Conservation (phyloP, 768 basidiomycete species). For the Phaeolepiota aurea region DNA sequence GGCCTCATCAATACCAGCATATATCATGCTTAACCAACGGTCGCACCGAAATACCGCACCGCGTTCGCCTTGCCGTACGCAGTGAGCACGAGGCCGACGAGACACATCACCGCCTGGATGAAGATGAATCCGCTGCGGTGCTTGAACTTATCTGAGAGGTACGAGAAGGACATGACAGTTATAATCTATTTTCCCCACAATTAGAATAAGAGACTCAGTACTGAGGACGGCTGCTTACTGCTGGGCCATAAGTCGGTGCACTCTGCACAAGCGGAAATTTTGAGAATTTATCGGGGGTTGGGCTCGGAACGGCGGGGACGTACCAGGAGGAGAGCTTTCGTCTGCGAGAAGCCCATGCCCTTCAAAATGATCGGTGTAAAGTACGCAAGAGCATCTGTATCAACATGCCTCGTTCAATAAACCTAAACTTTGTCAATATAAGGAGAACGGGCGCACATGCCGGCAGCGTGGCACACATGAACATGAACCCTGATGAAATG, state of each 20-base stretch:
- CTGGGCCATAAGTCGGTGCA: constrained; percentile 36
- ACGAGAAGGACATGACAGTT: constrained; percentile 34
- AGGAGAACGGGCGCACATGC: constrained; percentile 30
- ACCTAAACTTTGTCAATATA: too few relatives aligned
- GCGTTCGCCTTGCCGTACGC: constrained; percentile 25
- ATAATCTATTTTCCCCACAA: too few relatives aligned
- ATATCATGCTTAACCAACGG: too few relatives aligned
- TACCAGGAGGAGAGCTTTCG: constrained; percentile 32
- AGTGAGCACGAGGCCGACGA: constrained; percentile 28
- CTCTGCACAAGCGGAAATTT: constrained; percentile 19
- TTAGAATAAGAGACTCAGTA: too few relatives aligned
- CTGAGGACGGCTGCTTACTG: too few relatives aligned
- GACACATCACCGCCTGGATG: constrained; percentile 26
- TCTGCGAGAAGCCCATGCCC: constrained; percentile 33
- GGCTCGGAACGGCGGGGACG: constrained; percentile 5
- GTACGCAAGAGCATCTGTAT: constrained; percentile 33
- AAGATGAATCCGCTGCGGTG: constrained; percentile 35
- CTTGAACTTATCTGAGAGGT: constrained; percentile 33
- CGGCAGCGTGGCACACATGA: constrained; percentile 33
- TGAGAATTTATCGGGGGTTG: not conserved
- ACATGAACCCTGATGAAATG: constrained; percentile 28
- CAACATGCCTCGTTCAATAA: too few relatives aligned
- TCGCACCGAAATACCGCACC: constrained; percentile 34
- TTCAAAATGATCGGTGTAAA: constrained; percentile 39
- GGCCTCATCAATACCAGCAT: not conserved